A percentile compares a stretch with the other conserved stretches of the same genome.
These are phyloP conservation scores for Paraphaeosphaeria minitans DNA, from an alignment of 2,329 filamentous ascomycete genomes.

Conservation along the genomic window DNA sequence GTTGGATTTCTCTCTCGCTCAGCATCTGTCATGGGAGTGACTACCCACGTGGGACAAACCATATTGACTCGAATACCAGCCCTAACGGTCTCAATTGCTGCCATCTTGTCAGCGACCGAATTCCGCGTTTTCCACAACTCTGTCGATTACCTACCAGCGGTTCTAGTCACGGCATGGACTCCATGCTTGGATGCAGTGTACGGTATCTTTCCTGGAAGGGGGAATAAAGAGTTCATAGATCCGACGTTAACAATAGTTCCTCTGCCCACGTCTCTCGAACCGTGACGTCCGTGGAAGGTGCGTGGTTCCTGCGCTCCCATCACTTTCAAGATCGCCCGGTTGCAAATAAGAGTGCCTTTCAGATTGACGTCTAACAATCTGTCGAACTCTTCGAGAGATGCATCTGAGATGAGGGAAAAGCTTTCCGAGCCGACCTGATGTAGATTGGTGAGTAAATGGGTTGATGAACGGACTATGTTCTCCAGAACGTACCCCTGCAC, in stretches of 20 bases:
- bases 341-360: not conserved
- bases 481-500: slow-evolving; percentile 20
- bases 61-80: slow-evolving; percentile 14
- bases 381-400: not conserved
- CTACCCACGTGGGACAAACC: slow-evolving; percentile 12
- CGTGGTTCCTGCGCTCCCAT: slow-evolving; percentile 6
- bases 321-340: slow-evolving; percentile 5
- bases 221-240: slow-evolving; percentile 14
- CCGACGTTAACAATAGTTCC: slow-evolving; percentile 22
- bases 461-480: not conserved
- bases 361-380: slow-evolving; percentile 8
- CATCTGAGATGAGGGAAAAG: too few relatives aligned
- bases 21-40: slow-evolving; percentile 11
- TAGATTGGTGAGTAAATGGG: not conserved
- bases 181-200: slow-evolving; percentile 35
- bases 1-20: not conserved
- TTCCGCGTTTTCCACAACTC: not conserved
- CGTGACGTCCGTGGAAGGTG: slow-evolving; percentile 1
- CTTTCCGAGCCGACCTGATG: too few relatives aligned
- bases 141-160: slow-evolving; percentile 22
- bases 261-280: slow-evolving; percentile 3
- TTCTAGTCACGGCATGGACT: slow-evolving; percentile 36
- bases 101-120: not conserved
- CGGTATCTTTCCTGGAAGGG: slow-evolving; percentile 17
- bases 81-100: too few relatives aligned